Evolutionary conservation across 805 yeast species (phyloP), one percentile per base, ranked within the genome.

Genomic region (Ogataea dorogensis): DNA sequence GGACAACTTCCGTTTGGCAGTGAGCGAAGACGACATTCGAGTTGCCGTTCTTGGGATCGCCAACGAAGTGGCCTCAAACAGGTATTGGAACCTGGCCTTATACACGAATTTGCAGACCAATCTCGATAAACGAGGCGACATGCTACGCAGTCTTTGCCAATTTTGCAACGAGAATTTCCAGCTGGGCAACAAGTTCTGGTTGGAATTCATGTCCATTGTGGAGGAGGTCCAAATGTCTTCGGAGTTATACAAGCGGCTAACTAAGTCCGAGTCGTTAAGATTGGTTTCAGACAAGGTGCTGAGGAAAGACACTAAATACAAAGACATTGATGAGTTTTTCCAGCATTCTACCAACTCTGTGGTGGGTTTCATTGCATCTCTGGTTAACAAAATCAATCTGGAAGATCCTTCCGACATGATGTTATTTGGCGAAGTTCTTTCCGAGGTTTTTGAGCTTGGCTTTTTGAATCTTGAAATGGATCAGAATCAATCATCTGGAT

Each of bases 51-150:
- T 57, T 2, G 50, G 61, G 5, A 71, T 85, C 3, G 61, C 75
- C 2, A 51, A 64, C 10, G 89, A 83, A 42, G 70, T 89, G 7
- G 51, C 83, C 19, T 52, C 60, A 13, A 76, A 86, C 4, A 61
- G 63, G 1, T 77, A 86, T 0, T 59, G 65, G 46, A 61, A 81
- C 13, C 79, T 86, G 3, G 66, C 74, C 3, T 59, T 70, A 26
- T 59, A 72, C 8, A 70, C 79, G 1, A 68, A 80, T 2, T 48
- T 79, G 8, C 65, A 61, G 7, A 73, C 70, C 12, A 80, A 76
- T 39, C 63, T 86, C 23, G 59, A 56, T 4, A 58, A 71, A 35
- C 73, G 94, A 34, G 58, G 67, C 3, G 51, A 60, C 5, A 19
- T 47, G 0, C 17, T 53, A 13, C 31, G 22, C 17, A 52, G 48